Evolutionary conservation across 345 rosid species (phyloP), one percentile per base, ranked within the genome.

Genomic region (Luvunga scandens): DNA sequence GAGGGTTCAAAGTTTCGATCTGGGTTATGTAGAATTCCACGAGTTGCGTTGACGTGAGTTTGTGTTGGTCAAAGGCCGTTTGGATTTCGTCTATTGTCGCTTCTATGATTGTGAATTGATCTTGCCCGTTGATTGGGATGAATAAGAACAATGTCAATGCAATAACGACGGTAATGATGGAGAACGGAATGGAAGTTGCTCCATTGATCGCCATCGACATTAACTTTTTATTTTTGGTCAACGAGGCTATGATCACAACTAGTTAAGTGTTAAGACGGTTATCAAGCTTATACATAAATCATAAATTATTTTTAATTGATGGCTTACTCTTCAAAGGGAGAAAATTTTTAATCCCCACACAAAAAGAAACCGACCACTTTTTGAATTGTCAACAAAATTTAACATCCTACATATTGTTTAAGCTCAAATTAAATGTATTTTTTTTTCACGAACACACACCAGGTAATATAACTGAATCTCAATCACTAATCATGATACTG

Each of bases 31-130:
- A 76, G 56, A 66, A 57, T 30, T 76, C 66, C 9, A 56, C 73
- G 21, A 76, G 79, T 27, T 76, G 66, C 18, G 64, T 67, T 83
- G 68, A 81, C 45, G 75, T 55, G 30, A 71, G 64, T 42, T 71
- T 71, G 63, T 71, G 56, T 71, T 55, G 42, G 12, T 62, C 75
- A 5, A 71, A 71, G 9, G 64, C 75, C 13, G 45, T 22, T 21
- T 71, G 75, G 22, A 71, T 71, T 14, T 71, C 75, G 5, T 56
- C 45, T 57, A 71, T 71, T n/a, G 75, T 71, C 34, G 75, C 42
- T 56, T 71, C 75, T 10, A 31, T n/a, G 45, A 71, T 9, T 4
- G 75, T 9, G 64, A 71, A 71, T 33, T 45, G 50, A 45, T 71
- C 75, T 1, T 71, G 45, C 64, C 64, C 63, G 75, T 31, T 71